Conservation (phyloP, 768 basidiomycete species). For the Boletus edulis region DNA sequence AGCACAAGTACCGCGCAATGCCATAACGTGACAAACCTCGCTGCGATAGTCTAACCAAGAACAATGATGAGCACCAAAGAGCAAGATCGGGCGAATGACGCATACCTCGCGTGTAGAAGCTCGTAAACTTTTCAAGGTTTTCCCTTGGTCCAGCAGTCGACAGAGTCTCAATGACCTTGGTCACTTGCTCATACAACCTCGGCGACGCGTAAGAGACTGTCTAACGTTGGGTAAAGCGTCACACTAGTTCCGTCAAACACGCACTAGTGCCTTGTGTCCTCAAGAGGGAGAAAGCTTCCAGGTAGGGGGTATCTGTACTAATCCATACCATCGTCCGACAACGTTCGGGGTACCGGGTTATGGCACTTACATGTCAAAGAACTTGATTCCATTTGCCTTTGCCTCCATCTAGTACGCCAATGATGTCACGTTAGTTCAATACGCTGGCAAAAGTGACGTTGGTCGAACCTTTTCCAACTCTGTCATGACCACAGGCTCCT, state of each 20-base stretch:
- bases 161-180: constrained; percentile 61
- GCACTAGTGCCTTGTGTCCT: constrained; percentile 39
- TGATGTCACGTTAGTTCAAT: background rate
- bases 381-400: constrained; percentile 74
- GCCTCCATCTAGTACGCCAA: constrained; percentile 55
- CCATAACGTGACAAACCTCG: constrained; percentile 45
- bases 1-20: constrained; percentile 9
- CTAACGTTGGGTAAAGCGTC: background rate
- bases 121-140: constrained; percentile 64
- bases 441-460: too few species aligned
- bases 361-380: constrained; percentile 77
- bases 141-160: constrained; percentile 62
- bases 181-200: constrained; percentile 58
- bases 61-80: background rate
- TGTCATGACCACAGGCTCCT: constrained; percentile 75
- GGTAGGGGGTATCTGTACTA: constrained; percentile 74
- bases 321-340: constrained; percentile 4
- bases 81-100: constrained; percentile 9
- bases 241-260: constrained; percentile 10
- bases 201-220: constrained; percentile 57
- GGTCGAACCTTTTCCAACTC: constrained; percentile 79
- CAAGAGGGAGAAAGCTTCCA: constrained; percentile 43
- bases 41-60: constrained; percentile 64
- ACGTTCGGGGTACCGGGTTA: background rate
- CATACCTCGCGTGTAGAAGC: constrained; percentile 74